Evolutionary conservation across 1,139 yeast species (phyloP), one percentile per base, ranked within the genome.

Genomic region (Yamadazyma conglobata): DNA sequence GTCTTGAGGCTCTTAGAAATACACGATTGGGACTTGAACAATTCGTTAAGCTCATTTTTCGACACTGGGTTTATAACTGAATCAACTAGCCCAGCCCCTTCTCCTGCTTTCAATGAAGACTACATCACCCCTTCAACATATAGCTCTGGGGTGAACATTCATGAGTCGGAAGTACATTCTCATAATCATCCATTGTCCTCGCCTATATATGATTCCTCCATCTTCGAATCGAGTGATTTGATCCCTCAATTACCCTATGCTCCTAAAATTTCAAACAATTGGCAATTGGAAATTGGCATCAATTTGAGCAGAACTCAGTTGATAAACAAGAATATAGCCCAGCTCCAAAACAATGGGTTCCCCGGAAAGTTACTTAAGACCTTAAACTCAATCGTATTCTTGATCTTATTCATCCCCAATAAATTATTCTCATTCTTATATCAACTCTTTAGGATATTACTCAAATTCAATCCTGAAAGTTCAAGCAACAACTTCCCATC

Each of bases 11-110:
- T 76, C 15, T 52, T 76, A 27, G 49, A 60, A 1, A 55, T 63
- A 21, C 60, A 72, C 40, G 62, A 67, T 35, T 69, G 68, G 66
- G 60, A 74, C 43, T 52, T 76, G 35, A 76, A 75, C 40, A 59
- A 59, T 33, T 72, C 80, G 10, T 56, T 73, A 16, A 64, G 71
- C 8, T 56, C 67, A 31, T 76, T 59, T 45, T 73, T 75, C 41
- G 82, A 76, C 39, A 56, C 64, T 10, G 75, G 77, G 22, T 65
- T 67, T 37, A 60, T 58, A 2, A 40, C 15, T 10, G 30, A 27
- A 11, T 27, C 30, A 12, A 6, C 18, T 15, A 15, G n/a, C 16
- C 6, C 22, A 7, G 8, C 22, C 6, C 6, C 22, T 7, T n/a
- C 11, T 11, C 6, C 24, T 17, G 10, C 15, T 5, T 10, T 25